Base-by-base conservation (phyloP, 768 basidiomycete species). In the Lentinus brumalis region DNA sequence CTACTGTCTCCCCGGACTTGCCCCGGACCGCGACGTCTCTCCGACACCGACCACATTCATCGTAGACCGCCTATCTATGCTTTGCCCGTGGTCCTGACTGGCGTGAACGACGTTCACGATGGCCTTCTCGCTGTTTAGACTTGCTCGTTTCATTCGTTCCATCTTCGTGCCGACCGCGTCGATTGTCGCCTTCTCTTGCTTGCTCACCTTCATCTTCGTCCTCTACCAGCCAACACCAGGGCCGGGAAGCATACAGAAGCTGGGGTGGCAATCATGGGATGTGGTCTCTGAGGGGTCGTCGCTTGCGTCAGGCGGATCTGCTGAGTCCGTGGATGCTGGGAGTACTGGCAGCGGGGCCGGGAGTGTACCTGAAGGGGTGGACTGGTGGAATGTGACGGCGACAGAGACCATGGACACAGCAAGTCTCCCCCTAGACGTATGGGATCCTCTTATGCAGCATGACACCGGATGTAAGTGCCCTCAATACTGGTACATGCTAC, bases 231-330 rank as follows among this genome's bases (percentile, higher is more conserved):
- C 91, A 3, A 83, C 82, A 10, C 79, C 79, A 2, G 91, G 91
- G 3, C 91, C 91, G 16, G 91, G 91, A 1, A 71, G 81, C 14
- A 71, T 81, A 14, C 91, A 93, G 68, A 81, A 83, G 47, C 77
- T 97, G 18, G 93, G 93, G 31, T 96, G 94, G 94, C 94, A 96
- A 68, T 81, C 89, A 7, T 96, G 92, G 92, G 94, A 91, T 46
- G 69, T 82, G 3, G 79, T 94, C 0, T 72, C 75, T 2, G 71
- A 80, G 29, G 15, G n/a, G 2, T 16, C 57, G 0, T 56, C 57
- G 3, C 47, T 40, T 5, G 54, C 40, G 2, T 38, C 60, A n/a
- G n/a, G 54, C 16, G 16, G 39, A 3, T 11, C 59, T 2, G 26
- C 60, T 6, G 60, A 56, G 21, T 41, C 26, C 12, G 29, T 53